Percentiles rank a stretch among this genome's conserved stretches.
phyloP scores from a whole-genome alignment of 1,139 yeast species.

The Taphrina wiesneri region DNA sequence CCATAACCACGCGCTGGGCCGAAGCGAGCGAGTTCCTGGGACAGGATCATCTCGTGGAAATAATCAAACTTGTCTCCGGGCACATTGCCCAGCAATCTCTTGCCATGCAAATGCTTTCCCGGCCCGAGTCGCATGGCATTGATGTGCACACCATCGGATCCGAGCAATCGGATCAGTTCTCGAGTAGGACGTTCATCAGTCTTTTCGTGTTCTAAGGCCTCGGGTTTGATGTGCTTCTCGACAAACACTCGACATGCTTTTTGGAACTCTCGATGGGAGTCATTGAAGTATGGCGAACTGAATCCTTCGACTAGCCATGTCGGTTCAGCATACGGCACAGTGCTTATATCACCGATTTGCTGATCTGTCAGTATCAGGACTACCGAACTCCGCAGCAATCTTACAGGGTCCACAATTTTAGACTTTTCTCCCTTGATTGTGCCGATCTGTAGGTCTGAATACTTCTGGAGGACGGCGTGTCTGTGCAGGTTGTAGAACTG shows the following conservation, averaged over 20 bases:
- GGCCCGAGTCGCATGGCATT: constrained; percentile 50
- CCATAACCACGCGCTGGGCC: constrained; percentile 48
- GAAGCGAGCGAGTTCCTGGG: constrained; percentile 54
- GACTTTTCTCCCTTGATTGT: constrained; percentile 27
- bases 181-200: constrained; percentile 35
- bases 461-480: constrained; percentile 25
- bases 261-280: constrained; percentile 48
- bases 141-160: constrained; percentile 46
- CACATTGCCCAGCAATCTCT: constrained; percentile 67
- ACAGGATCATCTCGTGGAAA: constrained; percentile 78
- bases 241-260: constrained; percentile 49
- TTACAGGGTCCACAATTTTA: constrained; percentile 4
- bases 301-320: constrained; percentile 50
- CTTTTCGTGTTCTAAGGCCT: constrained; percentile 50
- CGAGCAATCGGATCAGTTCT: constrained; percentile 37
- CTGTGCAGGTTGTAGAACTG: constrained; percentile 31
- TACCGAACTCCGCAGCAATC: background rate
- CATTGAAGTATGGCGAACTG: constrained; percentile 49
- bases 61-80: constrained; percentile 92
- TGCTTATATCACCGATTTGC: constrained; percentile 46
- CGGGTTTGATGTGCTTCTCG: constrained; percentile 48
- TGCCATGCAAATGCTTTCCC: constrained; percentile 53
- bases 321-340: constrained; percentile 50
- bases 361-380: constrained; percentile 20
- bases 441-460: constrained; percentile 25